Evolutionary conservation across 108 stramenopile species (phyloP), one percentile per base, ranked within the genome.

Genomic region (Nitzschia inconspicua): DNA sequence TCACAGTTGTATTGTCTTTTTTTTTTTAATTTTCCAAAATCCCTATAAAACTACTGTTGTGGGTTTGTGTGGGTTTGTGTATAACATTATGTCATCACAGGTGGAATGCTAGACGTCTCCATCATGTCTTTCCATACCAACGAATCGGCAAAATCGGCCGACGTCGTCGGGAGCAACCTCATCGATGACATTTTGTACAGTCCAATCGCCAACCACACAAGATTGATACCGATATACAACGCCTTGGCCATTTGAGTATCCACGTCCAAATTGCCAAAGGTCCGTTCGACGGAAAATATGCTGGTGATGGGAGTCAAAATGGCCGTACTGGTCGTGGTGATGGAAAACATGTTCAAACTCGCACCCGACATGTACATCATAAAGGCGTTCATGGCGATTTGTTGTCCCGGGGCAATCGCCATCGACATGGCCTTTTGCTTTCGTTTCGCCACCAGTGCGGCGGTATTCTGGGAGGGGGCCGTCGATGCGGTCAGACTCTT

Each of bases 281-380:
- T 69, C 13, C 60, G 76, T 18, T 81, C 56, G 10, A 95, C 32
- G 36, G 50, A 47, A 36, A 94, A 48, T 25, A 97, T 77, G 9
- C 72, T 77, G 24, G 86, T 89, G 27, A 95, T 24, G 1, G 96
- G 96, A 16, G 82, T 89, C 66, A 97, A 57, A 63, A 97, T 80
- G 0, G 94, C 91, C 78, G 80, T 81, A 49, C 82, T 78, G 27
- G 84, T 82, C 30, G 91, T 91, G 27, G 80, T 86, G 37, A 97
- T 97, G 57, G 84, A 85, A 49, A 95, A 95, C 43, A 97, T 94
- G 47, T 97, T 93, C 42, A 97, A 73, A 58, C 77, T 86, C 27
- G 59, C 86, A 34, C 96, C 96, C 7, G 86, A 86, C 96, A 97
- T 97, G 73, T 86, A 97, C 73, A 97, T 75, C 96, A 97, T 97